Evolutionary conservation across 495 filamentous ascomycete species (phyloP).

Genomic region (Trichoderma reesei): DNA sequence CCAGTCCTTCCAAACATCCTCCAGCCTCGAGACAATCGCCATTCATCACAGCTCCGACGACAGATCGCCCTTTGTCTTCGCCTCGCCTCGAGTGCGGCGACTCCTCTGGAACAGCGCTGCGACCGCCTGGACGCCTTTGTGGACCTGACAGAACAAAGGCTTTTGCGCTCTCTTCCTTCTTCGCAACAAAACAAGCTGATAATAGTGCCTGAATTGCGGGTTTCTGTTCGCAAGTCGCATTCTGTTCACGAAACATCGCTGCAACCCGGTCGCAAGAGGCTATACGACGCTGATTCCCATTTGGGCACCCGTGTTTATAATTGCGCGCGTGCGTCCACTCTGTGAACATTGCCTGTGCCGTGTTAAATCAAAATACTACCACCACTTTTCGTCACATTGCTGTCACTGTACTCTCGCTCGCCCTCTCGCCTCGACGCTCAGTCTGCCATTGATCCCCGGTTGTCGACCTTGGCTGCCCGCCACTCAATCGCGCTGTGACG

Average conservation of each 20-base stretch:
- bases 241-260: not conserved
- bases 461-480: not conserved
- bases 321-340: slow-evolving; percentile 3
- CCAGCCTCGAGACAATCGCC: not conserved
- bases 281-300: not conserved
- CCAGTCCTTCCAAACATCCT: slow-evolving; percentile 3
- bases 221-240: slow-evolving; percentile 1
- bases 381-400: not conserved
- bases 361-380: not conserved
- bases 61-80: not conserved
- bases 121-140: not conserved
- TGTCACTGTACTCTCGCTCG: not conserved
- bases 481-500: not conserved
- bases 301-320: not conserved
- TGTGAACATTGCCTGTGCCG: slow-evolving; percentile 5
- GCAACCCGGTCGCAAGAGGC: not conserved
- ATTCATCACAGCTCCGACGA: not conserved
- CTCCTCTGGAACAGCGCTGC: not conserved
- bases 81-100: not conserved
- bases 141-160: not conserved
- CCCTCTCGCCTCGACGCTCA: not conserved
- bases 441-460: not conserved
- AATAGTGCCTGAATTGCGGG: not conserved
- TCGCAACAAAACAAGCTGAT: not conserved
- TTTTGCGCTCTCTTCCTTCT: not conserved